Conservation (phyloP, 495 filamentous ascomycete genomes). For the Neurospora intermedia region DNA sequence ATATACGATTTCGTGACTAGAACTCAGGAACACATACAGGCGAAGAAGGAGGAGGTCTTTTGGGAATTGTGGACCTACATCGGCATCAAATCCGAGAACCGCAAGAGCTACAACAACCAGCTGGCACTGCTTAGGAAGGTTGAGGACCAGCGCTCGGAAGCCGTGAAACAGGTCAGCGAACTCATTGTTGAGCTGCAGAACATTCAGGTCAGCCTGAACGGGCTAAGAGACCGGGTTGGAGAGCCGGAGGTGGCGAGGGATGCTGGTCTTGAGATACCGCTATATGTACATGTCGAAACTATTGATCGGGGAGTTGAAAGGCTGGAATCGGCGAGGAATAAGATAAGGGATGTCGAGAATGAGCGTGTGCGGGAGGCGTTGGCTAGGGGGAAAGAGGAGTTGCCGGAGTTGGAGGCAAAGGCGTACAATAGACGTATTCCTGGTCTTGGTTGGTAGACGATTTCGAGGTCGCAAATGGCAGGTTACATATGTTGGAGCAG, state of each 20-base stretch:
- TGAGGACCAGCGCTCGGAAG: slow-evolving; percentile 45
- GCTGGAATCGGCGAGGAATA: slow-evolving; percentile 45
- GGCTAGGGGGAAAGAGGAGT: slow-evolving; percentile 25
- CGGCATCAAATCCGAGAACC: slow-evolving; percentile 46
- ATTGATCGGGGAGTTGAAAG: slow-evolving; percentile 57
- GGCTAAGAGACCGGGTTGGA: slow-evolving; percentile 54
- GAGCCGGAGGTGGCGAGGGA: slow-evolving; percentile 43
- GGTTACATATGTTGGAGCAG: background rate
- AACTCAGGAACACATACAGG: slow-evolving; percentile 37
- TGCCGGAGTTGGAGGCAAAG: slow-evolving; percentile 4
- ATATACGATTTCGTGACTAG: slow-evolving; percentile 54
- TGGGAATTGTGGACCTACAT: slow-evolving; percentile 58
- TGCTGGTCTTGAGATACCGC: slow-evolving; percentile 35
- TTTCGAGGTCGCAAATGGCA: background rate
- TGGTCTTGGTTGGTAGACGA: background rate
- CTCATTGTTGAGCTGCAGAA: slow-evolving; percentile 55
- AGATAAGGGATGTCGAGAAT: slow-evolving; percentile 46
- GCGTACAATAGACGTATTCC: slow-evolving; percentile 1
- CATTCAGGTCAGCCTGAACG: slow-evolving; percentile 55
- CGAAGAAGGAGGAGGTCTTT: slow-evolving; percentile 48
- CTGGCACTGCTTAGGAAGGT: slow-evolving; percentile 48
- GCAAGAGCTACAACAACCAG: slow-evolving; percentile 47
- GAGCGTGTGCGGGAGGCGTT: slow-evolving; percentile 43
- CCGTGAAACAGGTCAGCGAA: slow-evolving; percentile 45
- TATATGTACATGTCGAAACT: slow-evolving; percentile 58